phyloP scores from a whole-genome alignment of 2,329 filamentous ascomycete genomes.

The Cladosporium sp. region DNA sequence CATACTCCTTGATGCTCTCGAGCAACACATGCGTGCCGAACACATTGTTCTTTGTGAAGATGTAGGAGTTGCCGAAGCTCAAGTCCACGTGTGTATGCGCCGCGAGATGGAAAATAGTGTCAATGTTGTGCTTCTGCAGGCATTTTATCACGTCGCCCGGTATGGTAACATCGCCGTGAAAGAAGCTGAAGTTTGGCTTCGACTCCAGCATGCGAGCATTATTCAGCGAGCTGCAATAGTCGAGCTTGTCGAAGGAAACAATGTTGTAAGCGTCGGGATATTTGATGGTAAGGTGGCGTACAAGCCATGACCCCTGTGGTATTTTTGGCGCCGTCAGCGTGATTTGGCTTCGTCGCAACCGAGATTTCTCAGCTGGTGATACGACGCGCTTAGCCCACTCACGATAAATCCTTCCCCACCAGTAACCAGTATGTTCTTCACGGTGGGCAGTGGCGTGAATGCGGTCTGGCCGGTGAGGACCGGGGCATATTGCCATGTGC shows the following conservation, averaged over 20 bases:
- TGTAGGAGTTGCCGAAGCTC: constrained; percentile 79
- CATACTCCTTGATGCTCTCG: constrained; percentile 72
- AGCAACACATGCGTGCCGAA: constrained; percentile 81
- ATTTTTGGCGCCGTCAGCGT: constrained; percentile 15
- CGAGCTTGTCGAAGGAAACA: constrained; percentile 80
- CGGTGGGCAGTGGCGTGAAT: constrained; percentile 67
- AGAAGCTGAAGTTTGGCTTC: constrained; percentile 73
- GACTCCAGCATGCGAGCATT: constrained; percentile 71
- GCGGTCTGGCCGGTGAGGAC: constrained; percentile 68
- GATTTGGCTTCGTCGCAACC: not conserved
- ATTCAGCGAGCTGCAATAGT: constrained; percentile 78
- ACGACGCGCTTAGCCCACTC: constrained; percentile 34
- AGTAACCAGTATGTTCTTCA: constrained; percentile 80
- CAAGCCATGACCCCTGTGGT: constrained; percentile 74
- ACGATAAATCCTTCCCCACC: constrained; percentile 86
- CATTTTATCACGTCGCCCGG: constrained; percentile 69
- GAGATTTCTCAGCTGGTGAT: constrained; percentile 21
- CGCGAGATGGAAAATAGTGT: constrained; percentile 81
- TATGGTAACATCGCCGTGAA: constrained; percentile 76
- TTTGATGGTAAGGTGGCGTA: constrained; percentile 72
- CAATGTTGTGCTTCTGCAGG: constrained; percentile 69
- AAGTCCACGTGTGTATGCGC: constrained; percentile 83
- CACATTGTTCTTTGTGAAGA: constrained; percentile 79
- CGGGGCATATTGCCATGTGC: constrained; percentile 71
- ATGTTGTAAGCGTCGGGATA: constrained; percentile 76